These are phyloP conservation scores for Cytospora leucostoma DNA, from an alignment of 2,329 filamentous ascomycete species.

Conservation along the genomic window DNA sequence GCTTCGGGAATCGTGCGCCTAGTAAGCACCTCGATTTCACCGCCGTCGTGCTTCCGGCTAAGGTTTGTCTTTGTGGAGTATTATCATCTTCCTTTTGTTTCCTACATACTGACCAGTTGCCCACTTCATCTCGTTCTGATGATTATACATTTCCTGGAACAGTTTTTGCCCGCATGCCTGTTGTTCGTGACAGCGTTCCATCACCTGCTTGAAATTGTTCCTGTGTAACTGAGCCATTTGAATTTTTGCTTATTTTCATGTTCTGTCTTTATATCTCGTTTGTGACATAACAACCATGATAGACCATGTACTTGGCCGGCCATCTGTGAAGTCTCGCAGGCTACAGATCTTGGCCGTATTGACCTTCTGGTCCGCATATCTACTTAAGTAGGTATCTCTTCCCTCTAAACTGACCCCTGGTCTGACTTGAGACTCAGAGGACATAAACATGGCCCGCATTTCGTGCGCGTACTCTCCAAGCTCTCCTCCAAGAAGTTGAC, in stretches of 20 bases:
- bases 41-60: neutral
- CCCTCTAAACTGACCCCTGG: slow-evolving; percentile 16
- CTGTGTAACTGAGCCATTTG: neutral
- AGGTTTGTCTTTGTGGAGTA: neutral
- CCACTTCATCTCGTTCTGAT: neutral
- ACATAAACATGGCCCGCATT: slow-evolving; percentile 83
- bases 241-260: neutral
- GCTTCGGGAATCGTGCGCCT: neutral
- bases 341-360: slow-evolving; percentile 91
- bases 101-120: neutral
- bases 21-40: neutral
- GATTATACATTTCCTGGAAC: neutral
- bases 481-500: slow-evolving; percentile 72
- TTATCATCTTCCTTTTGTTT: neutral
- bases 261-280: neutral
- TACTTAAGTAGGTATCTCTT: slow-evolving; percentile 60
- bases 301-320: slow-evolving; percentile 91
- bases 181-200: neutral
- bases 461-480: slow-evolving; percentile 69
- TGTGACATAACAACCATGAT: slow-evolving; percentile 47
- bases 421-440: slow-evolving; percentile 56
- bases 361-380: slow-evolving; percentile 86
- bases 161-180: neutral
- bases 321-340: slow-evolving; percentile 87
- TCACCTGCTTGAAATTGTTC: neutral